These are phyloP conservation scores for Pholiota molesta DNA, from an alignment of 768 basidiomycete species.

Conservation along the genomic window DNA sequence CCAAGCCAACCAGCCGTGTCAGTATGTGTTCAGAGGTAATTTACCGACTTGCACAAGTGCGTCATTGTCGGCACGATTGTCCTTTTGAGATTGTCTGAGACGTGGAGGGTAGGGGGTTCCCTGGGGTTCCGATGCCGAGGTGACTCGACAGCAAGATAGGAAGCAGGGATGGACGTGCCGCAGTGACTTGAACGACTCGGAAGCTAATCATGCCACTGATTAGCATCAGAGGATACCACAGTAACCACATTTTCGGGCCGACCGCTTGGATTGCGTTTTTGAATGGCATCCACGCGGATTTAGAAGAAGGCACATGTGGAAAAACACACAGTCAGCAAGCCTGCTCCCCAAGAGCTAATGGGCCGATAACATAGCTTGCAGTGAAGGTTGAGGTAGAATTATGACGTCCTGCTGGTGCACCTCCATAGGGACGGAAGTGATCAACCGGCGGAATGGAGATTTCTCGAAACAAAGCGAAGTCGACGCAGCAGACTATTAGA, in stretches of 20 bases:
- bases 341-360: not conserved
- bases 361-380: not conserved
- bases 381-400: not conserved
- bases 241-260: not conserved
- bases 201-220: not conserved
- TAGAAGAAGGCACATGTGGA: not conserved
- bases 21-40: too few species aligned
- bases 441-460: too few species aligned
- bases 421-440: too few species aligned
- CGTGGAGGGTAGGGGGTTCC: not conserved
- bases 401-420: too few species aligned
- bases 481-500: not conserved
- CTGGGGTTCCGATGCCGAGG: not conserved
- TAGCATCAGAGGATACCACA: not conserved
- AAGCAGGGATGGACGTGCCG: not conserved
- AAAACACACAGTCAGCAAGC: not conserved
- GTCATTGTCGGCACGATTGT: too few species aligned
- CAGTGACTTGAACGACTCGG: too few species aligned
- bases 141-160: not conserved
- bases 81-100: not conserved
- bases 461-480: too few species aligned
- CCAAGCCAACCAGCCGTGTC: too few species aligned
- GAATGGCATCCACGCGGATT: not conserved
- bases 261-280: not conserved
- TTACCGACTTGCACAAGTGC: too few species aligned